Evolutionary conservation across 176 grass and related monocot species (phyloP), one percentile per base, ranked within the genome.

Genomic region (Cocos nucifera): DNA sequence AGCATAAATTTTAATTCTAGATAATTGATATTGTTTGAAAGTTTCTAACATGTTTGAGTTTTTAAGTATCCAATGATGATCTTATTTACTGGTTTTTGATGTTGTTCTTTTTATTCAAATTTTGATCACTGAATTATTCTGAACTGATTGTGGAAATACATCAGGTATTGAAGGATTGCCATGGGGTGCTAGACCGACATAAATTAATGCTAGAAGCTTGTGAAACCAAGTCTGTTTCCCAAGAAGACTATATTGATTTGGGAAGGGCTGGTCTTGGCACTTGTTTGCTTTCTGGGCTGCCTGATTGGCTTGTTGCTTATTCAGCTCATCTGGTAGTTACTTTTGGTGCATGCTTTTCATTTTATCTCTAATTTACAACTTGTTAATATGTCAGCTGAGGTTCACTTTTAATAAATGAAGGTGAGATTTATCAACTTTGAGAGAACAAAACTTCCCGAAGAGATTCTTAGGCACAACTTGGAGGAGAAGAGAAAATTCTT

Each of bases 401-500:
- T 64, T 54, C 1, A 50, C 17, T 77, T 79, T 25, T 62, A 29
- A 50, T 82, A 77, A 84, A 73, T 70, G 64, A 68, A 97, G 93
- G 87, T 98, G 61, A 86, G 93, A 32, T 98, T 92, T 82, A 89
- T 98, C 57, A 80, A 92, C 76, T 85, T 86, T 19, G 93, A 98
- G 82, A 85, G 93, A 66, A 83, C 80, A 32, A 98, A 92, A 54
- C 79, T 98, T 53, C 93, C 93, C 56, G 71, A 83, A 29, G 93
- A 92, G 67, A 92, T 98, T 53, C 83, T 92, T 35, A 90, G 72
- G 63, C 84, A 73, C 74, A 98, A 83, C 20, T 53, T 98, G 73
- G 93, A 98, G 25, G 93, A 98, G 62, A 98, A 98, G 28, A 80
- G 79, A 28, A 89, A 92, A 67, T 98, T 85, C 24, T 85, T 88